These are phyloP conservation scores for Fragilaria radians DNA, from an alignment of 108 stramenopile genomes.

Conservation along the genomic window DNA sequence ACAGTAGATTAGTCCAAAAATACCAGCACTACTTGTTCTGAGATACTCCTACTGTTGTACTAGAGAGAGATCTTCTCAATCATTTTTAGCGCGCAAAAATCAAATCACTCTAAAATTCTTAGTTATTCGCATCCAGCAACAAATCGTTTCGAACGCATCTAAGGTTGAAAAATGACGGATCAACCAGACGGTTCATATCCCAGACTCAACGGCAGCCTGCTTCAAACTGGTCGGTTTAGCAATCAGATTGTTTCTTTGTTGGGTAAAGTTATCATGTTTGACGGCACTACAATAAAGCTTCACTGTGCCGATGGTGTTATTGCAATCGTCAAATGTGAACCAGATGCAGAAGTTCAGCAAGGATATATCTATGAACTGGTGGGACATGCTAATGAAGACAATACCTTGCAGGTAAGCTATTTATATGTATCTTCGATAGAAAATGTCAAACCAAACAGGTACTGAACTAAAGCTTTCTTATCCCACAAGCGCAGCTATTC, in stretches of 20 bases:
- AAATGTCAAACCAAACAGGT: background rate
- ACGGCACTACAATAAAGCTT: constrained; percentile 11
- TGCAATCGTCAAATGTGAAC: constrained; percentile 4
- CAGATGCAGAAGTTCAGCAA: background rate
- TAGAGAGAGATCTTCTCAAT: no score
- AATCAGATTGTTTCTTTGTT: constrained; percentile 35
- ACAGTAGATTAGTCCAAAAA: no score
- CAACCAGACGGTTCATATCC: constrained; percentile 60
- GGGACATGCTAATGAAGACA: constrained; percentile 3
- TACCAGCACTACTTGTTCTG: no score
- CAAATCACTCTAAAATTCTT: no score
- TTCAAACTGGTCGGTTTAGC: constrained; percentile 40
- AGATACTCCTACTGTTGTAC: no score
- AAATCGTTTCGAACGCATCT: no score
- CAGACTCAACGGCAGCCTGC: constrained; percentile 52
- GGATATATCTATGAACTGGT: constrained; percentile 4
- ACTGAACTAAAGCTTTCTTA: background rate
- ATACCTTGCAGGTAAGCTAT: constrained; percentile 1
- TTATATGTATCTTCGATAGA: background rate
- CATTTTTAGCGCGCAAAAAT: no score
- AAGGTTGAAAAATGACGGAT: background rate
- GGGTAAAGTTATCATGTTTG: constrained; percentile 18
- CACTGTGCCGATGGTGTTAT: constrained; percentile 31
- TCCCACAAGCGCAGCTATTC: constrained; percentile 25
- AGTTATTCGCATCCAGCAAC: no score